Evolutionary conservation across 2,329 filamentous ascomycete genomes (phyloP).

Genomic region (Bertia moriformis): DNA sequence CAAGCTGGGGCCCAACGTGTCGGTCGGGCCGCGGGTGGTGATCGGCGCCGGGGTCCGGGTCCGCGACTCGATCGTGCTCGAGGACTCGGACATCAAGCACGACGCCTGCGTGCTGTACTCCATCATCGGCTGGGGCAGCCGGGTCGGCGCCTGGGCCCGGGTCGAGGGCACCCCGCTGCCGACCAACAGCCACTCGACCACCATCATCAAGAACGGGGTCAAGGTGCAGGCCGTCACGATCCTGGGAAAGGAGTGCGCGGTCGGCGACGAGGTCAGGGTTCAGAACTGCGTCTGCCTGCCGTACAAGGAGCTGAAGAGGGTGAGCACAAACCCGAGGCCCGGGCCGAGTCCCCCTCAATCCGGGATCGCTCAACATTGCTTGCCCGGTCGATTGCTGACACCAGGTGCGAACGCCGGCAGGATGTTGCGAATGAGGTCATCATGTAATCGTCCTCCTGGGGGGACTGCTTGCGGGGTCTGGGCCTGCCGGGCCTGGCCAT

Average conservation of each 20-base stretch:
- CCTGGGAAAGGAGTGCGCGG: conserved; percentile 84
- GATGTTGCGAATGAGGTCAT: conserved; percentile 80
- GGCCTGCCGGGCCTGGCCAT: too few relatives aligned
- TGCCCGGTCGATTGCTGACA: conserved; percentile 1
- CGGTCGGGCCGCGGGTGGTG: conserved; percentile 74
- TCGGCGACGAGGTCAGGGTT: conserved; percentile 85
- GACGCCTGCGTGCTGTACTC: conserved; percentile 90
- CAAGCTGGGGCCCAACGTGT: conserved; percentile 93
- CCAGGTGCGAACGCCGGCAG: conserved; percentile 27
- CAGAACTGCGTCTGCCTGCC: conserved; percentile 97
- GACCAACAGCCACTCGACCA: conserved; percentile 76
- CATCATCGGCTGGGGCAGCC: conserved; percentile 93
- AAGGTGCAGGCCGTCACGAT: conserved; percentile 99
- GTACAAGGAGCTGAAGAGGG: conserved; percentile 94
- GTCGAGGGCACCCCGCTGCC: conserved; percentile 93
- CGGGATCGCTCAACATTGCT: not conserved
- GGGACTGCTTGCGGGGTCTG: too few relatives aligned
- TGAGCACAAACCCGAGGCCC: conserved; percentile 28
- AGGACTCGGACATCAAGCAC: conserved; percentile 90
- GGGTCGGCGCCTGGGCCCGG: conserved; percentile 92
- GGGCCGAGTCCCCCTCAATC: not conserved
- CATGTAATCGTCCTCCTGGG: too few relatives aligned
- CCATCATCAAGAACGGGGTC: conserved; percentile 90
- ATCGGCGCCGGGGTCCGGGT: conserved; percentile 79
- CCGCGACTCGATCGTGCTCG: conserved; percentile 91